phyloP scores from a whole-genome alignment of 352 stramenopile genomes.

The Globisporangium yorkense region DNA sequence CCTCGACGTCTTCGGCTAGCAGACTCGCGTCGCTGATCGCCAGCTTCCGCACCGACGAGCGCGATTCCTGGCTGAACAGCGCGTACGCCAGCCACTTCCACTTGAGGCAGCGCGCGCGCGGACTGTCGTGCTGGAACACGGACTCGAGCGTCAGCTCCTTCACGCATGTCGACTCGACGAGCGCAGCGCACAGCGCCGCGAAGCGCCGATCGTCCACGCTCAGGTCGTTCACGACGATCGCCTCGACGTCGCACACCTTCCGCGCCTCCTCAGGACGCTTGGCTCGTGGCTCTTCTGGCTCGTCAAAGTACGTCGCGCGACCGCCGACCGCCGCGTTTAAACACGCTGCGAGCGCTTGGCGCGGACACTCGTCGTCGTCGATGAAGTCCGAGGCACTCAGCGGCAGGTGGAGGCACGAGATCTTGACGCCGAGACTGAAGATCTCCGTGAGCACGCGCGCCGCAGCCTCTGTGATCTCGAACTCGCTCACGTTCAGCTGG shows the following conservation, averaged over 20 bases:
- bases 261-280: not conserved
- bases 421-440: constrained; percentile 14
- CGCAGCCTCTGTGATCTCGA: constrained; percentile 28
- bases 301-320: not conserved
- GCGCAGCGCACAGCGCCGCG: constrained; percentile 6
- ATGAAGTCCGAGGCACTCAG: constrained; percentile 28
- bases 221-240: constrained; percentile 12
- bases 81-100: constrained; percentile 14
- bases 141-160: constrained; percentile 13
- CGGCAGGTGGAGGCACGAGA: constrained; percentile 26
- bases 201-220: constrained; percentile 13
- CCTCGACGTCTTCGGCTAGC: constrained; percentile 15
- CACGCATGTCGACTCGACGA: constrained; percentile 7
- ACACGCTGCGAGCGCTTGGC: constrained; percentile 23
- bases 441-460: constrained; percentile 17
- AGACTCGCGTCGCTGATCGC: constrained; percentile 8
- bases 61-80: constrained; percentile 9
- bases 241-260: not conserved
- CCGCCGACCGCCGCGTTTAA: constrained; percentile 9
- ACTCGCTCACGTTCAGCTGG: constrained; percentile 30
- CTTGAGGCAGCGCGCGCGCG: constrained; percentile 6
- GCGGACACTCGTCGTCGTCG: constrained; percentile 23
- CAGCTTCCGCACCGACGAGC: constrained; percentile 10
- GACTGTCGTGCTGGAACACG: constrained; percentile 6
- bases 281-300: not conserved